Percentiles rank a stretch among this genome's conserved stretches.
Evolutionary conservation across 352 stramenopile genomes (phyloP).

Genomic region (Globisporangium solare): DNA sequence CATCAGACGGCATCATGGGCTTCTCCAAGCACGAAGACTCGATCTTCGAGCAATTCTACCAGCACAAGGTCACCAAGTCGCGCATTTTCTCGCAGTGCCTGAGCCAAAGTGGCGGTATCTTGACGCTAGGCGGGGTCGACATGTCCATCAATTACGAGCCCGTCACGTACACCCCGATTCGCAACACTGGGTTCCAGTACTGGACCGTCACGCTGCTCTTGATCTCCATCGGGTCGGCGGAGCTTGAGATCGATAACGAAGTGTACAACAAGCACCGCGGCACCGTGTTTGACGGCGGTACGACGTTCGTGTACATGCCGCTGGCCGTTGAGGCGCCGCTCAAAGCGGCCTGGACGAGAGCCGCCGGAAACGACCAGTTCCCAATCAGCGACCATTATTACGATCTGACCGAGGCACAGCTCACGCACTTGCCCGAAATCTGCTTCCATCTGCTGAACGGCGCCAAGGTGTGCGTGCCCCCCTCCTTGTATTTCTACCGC

Average conservation of each 20-base stretch:
- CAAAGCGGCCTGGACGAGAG: conserved; percentile 37
- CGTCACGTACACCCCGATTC: conserved; percentile 87
- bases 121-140: conserved; percentile 91
- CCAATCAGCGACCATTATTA: conserved; percentile 49
- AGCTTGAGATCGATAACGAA: conserved; percentile 25
- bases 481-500: conserved; percentile 48
- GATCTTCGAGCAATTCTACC: conserved; percentile 90
- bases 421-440: conserved; percentile 41
- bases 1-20: conserved; percentile 96
- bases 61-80: conserved; percentile 67
- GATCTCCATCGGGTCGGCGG: conserved; percentile 32
- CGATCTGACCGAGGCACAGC: conserved; percentile 19
- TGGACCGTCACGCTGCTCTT: conserved; percentile 66
- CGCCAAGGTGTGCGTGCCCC: conserved; percentile 45
- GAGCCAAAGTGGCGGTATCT: conserved; percentile 71
- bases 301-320: conserved; percentile 76
- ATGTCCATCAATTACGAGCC: conserved; percentile 51
- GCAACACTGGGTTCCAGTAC: conserved; percentile 71
- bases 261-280: conserved; percentile 63
- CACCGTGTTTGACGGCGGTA: conserved; percentile 77
- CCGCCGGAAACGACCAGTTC: conserved; percentile 31
- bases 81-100: conserved; percentile 95
- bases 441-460: conserved; percentile 71
- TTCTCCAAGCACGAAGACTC: conserved; percentile 90
- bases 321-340: conserved; percentile 31